Conservation (phyloP, 2,329 filamentous ascomycete species). For the Cyclaneusma minus region DNA sequence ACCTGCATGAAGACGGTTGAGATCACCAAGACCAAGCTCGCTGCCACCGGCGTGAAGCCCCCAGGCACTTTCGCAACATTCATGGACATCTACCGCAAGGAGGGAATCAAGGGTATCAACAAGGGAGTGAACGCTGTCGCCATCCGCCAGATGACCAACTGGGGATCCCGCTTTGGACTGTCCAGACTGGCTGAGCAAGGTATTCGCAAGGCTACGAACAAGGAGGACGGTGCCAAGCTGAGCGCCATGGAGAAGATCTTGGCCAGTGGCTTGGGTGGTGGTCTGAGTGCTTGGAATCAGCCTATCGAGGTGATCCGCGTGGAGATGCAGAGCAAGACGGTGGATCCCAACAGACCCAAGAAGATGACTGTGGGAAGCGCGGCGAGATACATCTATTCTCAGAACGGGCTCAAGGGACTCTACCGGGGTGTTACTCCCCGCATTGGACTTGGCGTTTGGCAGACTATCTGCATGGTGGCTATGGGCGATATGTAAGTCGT, state of each 20-base stretch:
- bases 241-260: slow-evolving; percentile 73
- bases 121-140: slow-evolving; percentile 96
- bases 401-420: slow-evolving; percentile 78
- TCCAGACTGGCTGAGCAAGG: slow-evolving; percentile 80
- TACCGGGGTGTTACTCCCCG: slow-evolving; percentile 92
- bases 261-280: slow-evolving; percentile 77
- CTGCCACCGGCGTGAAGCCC: slow-evolving; percentile 65
- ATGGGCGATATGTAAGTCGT: slow-evolving; percentile 83
- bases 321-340: slow-evolving; percentile 99
- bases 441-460: slow-evolving; percentile 93
- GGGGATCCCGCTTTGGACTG: slow-evolving; percentile 91
- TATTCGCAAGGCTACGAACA: slow-evolving; percentile 65
- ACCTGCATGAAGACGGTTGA: slow-evolving; percentile 99
- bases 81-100: slow-evolving; percentile 88
- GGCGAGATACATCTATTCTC: slow-evolving; percentile 73
- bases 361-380: slow-evolving; percentile 94
- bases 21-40: slow-evolving; percentile 96
- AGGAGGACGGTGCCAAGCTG: slow-evolving; percentile 68
- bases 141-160: slow-evolving; percentile 98
- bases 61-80: slow-evolving; percentile 90
- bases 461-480: slow-evolving; percentile 99
- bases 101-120: slow-evolving; percentile 94
- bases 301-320: slow-evolving; percentile 99
- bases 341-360: slow-evolving; percentile 94
- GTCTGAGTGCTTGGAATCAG: slow-evolving; percentile 96